phyloP scores from a whole-genome alignment of 345 rosid species.

The Lenwebbia sp. region DNA sequence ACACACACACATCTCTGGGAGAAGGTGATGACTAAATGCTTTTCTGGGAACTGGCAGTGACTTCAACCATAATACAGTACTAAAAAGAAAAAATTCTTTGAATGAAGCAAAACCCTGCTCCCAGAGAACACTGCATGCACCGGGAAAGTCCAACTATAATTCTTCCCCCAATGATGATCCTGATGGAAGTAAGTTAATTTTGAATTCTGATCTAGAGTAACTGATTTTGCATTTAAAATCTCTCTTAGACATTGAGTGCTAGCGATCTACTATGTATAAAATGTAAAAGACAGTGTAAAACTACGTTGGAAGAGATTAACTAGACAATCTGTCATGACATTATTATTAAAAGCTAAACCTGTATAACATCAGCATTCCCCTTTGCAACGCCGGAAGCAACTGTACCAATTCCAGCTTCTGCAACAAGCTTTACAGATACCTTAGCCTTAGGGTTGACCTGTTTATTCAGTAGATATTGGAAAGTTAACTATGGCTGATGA shows the following conservation, averaged over 20 bases:
- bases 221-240: neutral
- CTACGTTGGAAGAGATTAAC: neutral
- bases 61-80: neutral
- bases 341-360: constrained; percentile 36
- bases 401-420: constrained; percentile 98
- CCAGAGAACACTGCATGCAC: neutral
- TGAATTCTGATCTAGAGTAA: neutral
- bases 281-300: neutral
- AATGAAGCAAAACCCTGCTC: neutral
- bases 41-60: neutral
- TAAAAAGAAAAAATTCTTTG: neutral
- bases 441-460: constrained; percentile 96
- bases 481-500: neutral
- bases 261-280: neutral
- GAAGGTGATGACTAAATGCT: neutral
- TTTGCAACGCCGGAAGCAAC: constrained; percentile 99
- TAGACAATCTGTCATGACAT: neutral
- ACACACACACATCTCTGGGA: neutral
- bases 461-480: neutral
- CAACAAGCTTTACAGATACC: constrained; percentile 97
- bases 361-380: constrained; percentile 96
- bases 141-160: neutral
- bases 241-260: neutral
- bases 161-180: neutral
- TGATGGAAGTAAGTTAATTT: neutral